Percentiles rank a stretch among this genome's conserved stretches.
These are phyloP conservation scores for Wallacemonas sp. DNA, from an alignment of 208 protist genomes.

Conservation along the genomic window DNA sequence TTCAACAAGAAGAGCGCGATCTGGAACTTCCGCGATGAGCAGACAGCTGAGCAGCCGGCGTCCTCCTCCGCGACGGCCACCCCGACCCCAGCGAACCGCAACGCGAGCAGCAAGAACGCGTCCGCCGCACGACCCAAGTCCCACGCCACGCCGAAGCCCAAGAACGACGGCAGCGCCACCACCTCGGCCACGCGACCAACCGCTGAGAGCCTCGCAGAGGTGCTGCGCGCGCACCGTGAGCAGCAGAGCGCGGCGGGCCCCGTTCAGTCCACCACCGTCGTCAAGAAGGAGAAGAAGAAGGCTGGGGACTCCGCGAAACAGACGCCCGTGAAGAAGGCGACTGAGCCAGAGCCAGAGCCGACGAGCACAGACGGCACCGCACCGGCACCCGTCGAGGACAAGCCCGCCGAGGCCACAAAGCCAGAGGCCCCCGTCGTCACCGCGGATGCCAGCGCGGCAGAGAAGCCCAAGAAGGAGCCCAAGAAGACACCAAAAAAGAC, in stretches of 20 bases:
- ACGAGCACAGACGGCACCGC: slow-evolving; percentile 3
- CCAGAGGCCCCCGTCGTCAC: not conserved
- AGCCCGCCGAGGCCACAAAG: slow-evolving; percentile 3
- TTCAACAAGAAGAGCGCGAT: slow-evolving; percentile 17
- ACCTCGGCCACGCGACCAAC: not conserved
- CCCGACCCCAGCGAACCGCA: not conserved
- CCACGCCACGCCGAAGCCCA: not conserved
- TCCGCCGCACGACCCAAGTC: slow-evolving; percentile 4
- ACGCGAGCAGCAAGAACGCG: not conserved
- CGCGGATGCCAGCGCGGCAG: slow-evolving; percentile 9
- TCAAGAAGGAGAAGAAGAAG: slow-evolving; percentile 30
- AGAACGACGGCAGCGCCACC: not conserved
- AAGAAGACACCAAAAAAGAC: not conserved
- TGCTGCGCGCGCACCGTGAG: slow-evolving; percentile 39
- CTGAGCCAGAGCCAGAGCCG: not conserved
- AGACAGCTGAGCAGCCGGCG: not conserved
- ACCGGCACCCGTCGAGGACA: not conserved
- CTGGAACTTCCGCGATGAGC: slow-evolving; percentile 10
- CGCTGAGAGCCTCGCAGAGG: slow-evolving; percentile 23
- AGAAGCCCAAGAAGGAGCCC: slow-evolving; percentile 3
- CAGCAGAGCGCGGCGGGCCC: slow-evolving; percentile 25
- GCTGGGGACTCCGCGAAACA: slow-evolving; percentile 7
- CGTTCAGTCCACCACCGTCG: slow-evolving; percentile 35
- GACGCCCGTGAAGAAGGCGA: slow-evolving; percentile 8
- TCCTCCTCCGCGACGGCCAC: not conserved